These are phyloP conservation scores for Apiospora marii DNA, from an alignment of 2,329 filamentous ascomycete genomes.

Conservation along the genomic window DNA sequence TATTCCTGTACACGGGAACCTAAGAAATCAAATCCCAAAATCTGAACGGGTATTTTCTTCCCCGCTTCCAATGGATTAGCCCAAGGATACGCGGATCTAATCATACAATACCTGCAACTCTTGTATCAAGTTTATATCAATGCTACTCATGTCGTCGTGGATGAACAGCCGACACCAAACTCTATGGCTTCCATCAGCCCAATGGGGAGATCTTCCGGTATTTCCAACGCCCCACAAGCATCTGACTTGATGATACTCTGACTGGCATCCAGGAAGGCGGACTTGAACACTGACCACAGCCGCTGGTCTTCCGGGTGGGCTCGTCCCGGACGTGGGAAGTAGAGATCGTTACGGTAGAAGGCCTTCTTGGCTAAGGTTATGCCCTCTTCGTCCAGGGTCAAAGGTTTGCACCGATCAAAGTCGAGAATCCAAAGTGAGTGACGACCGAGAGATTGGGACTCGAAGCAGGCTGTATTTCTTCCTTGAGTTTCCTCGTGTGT, in stretches of 20 bases:
- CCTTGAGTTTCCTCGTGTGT: background rate
- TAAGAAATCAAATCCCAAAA: too few species aligned
- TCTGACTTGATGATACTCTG: background rate
- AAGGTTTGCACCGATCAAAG: background rate
- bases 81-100: too few species aligned
- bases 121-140: too few species aligned
- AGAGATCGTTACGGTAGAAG: slow-evolving; percentile 3
- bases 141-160: too few species aligned
- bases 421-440: slow-evolving; percentile 11
- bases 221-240: background rate
- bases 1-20: too few species aligned
- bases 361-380: background rate
- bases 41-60: too few species aligned
- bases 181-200: background rate
- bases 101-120: too few species aligned
- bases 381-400: background rate
- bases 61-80: too few species aligned
- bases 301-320: background rate
- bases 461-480: background rate
- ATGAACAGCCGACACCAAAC: background rate
- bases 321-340: background rate
- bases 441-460: background rate
- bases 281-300: background rate
- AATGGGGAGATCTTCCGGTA: background rate
- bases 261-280: background rate